phyloP scores from a whole-genome alignment of 202 grass and related monocot genomes.

The Setaria viridis region DNA sequence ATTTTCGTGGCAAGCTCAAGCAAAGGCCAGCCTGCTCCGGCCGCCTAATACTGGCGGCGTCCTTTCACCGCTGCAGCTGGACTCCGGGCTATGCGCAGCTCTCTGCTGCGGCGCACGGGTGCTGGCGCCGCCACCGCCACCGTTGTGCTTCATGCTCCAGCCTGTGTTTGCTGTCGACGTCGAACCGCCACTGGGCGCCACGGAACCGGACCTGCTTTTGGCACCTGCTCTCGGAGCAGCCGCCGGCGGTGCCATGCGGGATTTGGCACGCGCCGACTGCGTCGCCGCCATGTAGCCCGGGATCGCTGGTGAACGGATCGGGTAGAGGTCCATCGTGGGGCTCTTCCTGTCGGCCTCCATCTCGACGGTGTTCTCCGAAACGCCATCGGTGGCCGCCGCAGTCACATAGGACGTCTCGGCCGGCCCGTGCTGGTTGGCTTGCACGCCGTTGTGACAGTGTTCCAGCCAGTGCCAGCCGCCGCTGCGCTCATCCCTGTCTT shows the following conservation, averaged over 20 bases:
- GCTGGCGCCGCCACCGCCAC: slow-evolving; percentile 4
- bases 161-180: slow-evolving; percentile 34
- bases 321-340: slow-evolving; percentile 47
- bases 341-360: slow-evolving; percentile 53
- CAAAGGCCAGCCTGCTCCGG: slow-evolving; percentile 48
- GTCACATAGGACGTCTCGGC: slow-evolving; percentile 50
- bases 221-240: slow-evolving; percentile 27
- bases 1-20: slow-evolving; percentile 14
- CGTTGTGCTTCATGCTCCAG: slow-evolving; percentile 46
- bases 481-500: slow-evolving; percentile 44
- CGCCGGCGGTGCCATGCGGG: slow-evolving; percentile 31
- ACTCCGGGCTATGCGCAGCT: slow-evolving; percentile 63
- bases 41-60: slow-evolving; percentile 34
- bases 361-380: slow-evolving; percentile 81
- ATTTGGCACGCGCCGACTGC: slow-evolving; percentile 80
- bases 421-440: background rate
- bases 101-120: slow-evolving; percentile 13
- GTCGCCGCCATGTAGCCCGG: slow-evolving; percentile 91
- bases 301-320: slow-evolving; percentile 29
- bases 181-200: slow-evolving; percentile 3
- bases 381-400: slow-evolving; percentile 41
- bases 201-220: slow-evolving; percentile 25
- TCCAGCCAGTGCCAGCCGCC: slow-evolving; percentile 77
- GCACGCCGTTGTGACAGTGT: slow-evolving; percentile 47
- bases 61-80: slow-evolving; percentile 56